phyloP scores from a whole-genome alignment of 768 basidiomycete species.

The Leccinum aurantiacum region DNA sequence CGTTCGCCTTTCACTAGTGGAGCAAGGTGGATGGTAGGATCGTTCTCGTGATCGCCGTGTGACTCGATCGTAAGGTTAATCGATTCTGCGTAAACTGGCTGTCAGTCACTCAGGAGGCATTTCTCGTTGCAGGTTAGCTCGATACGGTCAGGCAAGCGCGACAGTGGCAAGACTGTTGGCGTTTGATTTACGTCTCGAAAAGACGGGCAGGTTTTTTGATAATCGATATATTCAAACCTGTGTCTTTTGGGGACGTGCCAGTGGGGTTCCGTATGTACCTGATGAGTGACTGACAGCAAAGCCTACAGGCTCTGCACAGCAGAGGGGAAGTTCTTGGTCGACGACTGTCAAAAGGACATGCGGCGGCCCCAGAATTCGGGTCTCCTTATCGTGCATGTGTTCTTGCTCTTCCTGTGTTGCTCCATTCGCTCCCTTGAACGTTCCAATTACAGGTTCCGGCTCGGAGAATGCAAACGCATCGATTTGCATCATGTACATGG shows the following conservation, averaged over 20 bases:
- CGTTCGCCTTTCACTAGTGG: neutral
- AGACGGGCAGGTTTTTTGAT: constrained; percentile 4
- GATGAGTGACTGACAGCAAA: constrained; percentile 9
- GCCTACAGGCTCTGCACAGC: neutral
- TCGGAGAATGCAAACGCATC: neutral
- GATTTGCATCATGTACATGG: neutral
- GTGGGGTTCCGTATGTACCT: neutral
- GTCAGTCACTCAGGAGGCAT: constrained; percentile 9
- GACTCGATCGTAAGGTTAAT: neutral
- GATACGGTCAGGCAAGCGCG: neutral
- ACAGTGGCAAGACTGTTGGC: constrained; percentile 8
- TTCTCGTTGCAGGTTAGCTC: neutral
- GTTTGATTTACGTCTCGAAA: constrained; percentile 25
- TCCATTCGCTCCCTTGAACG: constrained; percentile 24
- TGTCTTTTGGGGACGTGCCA: constrained; percentile 4
- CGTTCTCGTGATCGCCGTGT: constrained; percentile 10
- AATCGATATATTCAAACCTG: constrained; percentile 10
- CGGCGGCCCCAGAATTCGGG: constrained; percentile 25
- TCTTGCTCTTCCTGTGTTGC: constrained; percentile 3
- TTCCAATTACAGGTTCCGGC: constrained; percentile 10
- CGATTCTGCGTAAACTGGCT: constrained; percentile 7
- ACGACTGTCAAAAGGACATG: constrained; percentile 17
- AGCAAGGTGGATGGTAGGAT: neutral
- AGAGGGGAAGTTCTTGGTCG: neutral
- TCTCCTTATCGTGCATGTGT: constrained; percentile 5